Percentiles rank a stretch among this genome's conserved stretches.
These are phyloP conservation scores for Boletus rufocinnamomeus DNA, from an alignment of 768 basidiomycete genomes.

Conservation along the genomic window DNA sequence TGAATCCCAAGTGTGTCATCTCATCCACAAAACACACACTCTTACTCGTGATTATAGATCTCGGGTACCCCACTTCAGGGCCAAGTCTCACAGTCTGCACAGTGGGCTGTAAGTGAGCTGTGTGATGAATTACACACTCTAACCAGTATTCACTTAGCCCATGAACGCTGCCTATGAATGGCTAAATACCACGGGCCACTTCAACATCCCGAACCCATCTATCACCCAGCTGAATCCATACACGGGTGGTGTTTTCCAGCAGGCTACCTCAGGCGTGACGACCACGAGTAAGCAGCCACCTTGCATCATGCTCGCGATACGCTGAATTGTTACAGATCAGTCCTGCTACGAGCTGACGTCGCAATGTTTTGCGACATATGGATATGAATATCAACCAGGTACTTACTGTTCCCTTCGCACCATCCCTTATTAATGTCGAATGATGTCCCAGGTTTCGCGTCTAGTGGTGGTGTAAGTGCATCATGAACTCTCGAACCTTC, in stretches of 20 bases:
- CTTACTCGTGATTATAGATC: conserved; percentile 33
- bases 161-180: conserved; percentile 75
- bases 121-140: background rate
- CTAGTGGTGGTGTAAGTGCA: conserved; percentile 50
- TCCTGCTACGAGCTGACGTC: conserved; percentile 57
- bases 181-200: conserved; percentile 62
- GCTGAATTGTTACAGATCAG: conserved; percentile 49
- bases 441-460: conserved; percentile 21
- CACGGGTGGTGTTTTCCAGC: conserved; percentile 77
- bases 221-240: conserved; percentile 62
- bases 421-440: background rate
- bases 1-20: conserved; percentile 66
- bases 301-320: background rate
- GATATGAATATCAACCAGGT: conserved; percentile 80
- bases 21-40: background rate
- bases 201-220: conserved; percentile 55
- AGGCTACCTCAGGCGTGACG: conserved; percentile 75
- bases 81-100: conserved; percentile 81
- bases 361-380: conserved; percentile 69
- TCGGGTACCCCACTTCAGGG: conserved; percentile 42
- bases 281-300: conserved; percentile 48
- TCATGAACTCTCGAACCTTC: background rate
- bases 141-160: conserved; percentile 48
- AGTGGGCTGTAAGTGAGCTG: conserved; percentile 64
- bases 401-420: conserved; percentile 21